Conservation (phyloP, 1,139 yeast species). For the Wickerhamomyces sp. region DNA sequence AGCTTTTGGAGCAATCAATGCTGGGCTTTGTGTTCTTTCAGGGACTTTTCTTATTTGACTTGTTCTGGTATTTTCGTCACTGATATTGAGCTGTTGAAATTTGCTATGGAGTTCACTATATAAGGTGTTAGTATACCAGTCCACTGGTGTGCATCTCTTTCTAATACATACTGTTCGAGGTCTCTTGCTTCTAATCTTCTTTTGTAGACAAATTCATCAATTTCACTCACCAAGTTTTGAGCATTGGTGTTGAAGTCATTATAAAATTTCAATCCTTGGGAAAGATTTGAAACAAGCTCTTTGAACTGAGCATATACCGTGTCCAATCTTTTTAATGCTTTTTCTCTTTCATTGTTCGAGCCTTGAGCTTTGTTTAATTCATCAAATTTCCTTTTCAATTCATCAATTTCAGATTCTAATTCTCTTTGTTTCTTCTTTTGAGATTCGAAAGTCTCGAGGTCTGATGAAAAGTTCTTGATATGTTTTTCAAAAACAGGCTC, state of each 20-base stretch:
- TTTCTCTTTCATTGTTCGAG: constrained; percentile 33
- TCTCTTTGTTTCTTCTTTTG: constrained; percentile 36
- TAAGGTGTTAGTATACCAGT: constrained; percentile 4
- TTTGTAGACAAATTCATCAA: constrained; percentile 50
- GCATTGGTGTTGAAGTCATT: constrained; percentile 53
- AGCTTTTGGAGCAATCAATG: constrained; percentile 20
- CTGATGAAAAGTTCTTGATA: constrained; percentile 35
- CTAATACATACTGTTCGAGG: constrained; percentile 31
- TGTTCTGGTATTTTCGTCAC: background rate
- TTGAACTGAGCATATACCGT: constrained; percentile 47
- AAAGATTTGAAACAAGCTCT: constrained; percentile 56
- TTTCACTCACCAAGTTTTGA: constrained; percentile 41
- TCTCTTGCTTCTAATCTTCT: constrained; percentile 54
- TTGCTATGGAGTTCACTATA: constrained; percentile 12
- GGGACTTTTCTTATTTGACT: constrained; percentile 2
- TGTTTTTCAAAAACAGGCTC: constrained; percentile 36
- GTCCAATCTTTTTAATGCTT: constrained; percentile 51
- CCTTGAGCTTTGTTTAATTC: constrained; percentile 13
- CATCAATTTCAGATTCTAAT: constrained; percentile 41
- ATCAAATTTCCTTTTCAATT: constrained; percentile 35
- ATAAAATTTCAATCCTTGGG: constrained; percentile 71
- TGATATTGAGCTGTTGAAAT: constrained; percentile 14
- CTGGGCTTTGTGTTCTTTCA: constrained; percentile 16
- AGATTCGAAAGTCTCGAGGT: constrained; percentile 26
- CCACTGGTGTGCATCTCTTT: background rate